phyloP scores from a whole-genome alignment of 2,329 filamentous ascomycete species.

The Trichothecium sympodiale region DNA sequence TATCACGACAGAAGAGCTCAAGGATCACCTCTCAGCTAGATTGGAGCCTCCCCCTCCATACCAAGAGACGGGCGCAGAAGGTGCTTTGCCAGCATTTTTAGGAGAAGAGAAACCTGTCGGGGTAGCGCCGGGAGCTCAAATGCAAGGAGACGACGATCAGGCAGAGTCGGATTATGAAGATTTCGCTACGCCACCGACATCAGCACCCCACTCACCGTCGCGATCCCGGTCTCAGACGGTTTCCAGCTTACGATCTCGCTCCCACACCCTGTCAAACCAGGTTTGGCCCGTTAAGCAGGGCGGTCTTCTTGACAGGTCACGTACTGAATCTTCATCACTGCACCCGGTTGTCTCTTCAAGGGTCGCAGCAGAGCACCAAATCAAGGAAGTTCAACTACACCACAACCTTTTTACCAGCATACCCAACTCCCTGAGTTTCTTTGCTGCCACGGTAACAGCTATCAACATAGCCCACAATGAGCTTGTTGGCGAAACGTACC shows the following conservation, averaged over 20 bases:
- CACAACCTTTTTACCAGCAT: slow-evolving; percentile 65
- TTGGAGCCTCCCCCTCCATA: slow-evolving; percentile 45
- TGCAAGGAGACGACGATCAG: slow-evolving; percentile 27
- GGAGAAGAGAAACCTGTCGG: slow-evolving; percentile 10
- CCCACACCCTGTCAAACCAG: slow-evolving; percentile 33
- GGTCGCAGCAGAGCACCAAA: slow-evolving; percentile 39
- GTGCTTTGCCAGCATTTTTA: slow-evolving; percentile 11
- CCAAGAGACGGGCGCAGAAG: slow-evolving; percentile 15
- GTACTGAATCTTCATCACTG: slow-evolving; percentile 50
- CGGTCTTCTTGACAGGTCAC: slow-evolving; percentile 60
- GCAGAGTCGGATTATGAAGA: slow-evolving; percentile 38
- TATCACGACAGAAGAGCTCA: slow-evolving; percentile 72
- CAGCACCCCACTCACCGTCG: slow-evolving; percentile 36
- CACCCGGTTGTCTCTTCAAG: slow-evolving; percentile 46
- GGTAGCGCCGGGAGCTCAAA: not conserved
- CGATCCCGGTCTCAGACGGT: slow-evolving; percentile 37
- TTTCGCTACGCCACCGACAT: slow-evolving; percentile 48
- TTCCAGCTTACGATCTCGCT: slow-evolving; percentile 30
- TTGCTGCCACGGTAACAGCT: slow-evolving; percentile 58
- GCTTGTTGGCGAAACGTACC: slow-evolving; percentile 51
- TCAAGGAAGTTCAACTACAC: slow-evolving; percentile 55
- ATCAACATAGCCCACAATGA: slow-evolving; percentile 70
- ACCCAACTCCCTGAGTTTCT: slow-evolving; percentile 59
- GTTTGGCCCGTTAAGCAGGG: slow-evolving; percentile 44
- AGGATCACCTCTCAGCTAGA: slow-evolving; percentile 57